Conservation (phyloP, 805 yeast genomes). For the Yarrowia yakushimensis region DNA sequence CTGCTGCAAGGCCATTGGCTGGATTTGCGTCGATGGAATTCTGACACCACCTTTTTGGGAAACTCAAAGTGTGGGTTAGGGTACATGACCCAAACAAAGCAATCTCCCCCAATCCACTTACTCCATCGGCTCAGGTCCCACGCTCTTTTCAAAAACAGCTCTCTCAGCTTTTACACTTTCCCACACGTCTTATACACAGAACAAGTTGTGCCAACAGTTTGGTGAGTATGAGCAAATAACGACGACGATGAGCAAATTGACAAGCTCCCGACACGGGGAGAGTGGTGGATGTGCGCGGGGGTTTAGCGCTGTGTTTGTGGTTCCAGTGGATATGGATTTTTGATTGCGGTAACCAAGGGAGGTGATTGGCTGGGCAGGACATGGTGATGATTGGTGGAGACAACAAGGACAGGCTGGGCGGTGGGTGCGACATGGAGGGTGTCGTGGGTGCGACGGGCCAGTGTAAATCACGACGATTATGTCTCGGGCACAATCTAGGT, state of each 20-base stretch:
- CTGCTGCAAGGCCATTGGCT: conserved; percentile 19
- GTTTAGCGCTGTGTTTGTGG: background rate
- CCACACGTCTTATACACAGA: conserved; percentile 24
- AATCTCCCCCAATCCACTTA: background rate
- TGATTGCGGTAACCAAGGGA: background rate
- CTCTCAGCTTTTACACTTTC: conserved; percentile 25
- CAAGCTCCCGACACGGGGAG: background rate
- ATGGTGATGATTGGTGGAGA: background rate
- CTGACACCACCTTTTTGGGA: conserved; percentile 21
- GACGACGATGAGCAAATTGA: conserved; percentile 11
- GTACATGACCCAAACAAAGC: background rate
- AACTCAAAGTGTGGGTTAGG: background rate
- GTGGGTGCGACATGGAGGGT: too few species aligned
- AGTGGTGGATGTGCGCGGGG: background rate
- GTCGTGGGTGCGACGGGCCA: background rate
- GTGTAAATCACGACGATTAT: background rate
- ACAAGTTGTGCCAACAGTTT: conserved; percentile 23
- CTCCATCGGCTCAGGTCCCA: background rate
- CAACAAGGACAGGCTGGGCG: too few species aligned
- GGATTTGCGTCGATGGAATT: conserved; percentile 3
- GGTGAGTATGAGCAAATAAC: conserved; percentile 24
- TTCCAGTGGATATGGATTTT: background rate
- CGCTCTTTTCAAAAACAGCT: conserved; percentile 21
- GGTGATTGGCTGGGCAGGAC: background rate
- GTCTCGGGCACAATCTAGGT: too few species aligned